Evolutionary conservation across 1,139 yeast species (phyloP).

Genomic region (Yamadazyma jaroonii): DNA sequence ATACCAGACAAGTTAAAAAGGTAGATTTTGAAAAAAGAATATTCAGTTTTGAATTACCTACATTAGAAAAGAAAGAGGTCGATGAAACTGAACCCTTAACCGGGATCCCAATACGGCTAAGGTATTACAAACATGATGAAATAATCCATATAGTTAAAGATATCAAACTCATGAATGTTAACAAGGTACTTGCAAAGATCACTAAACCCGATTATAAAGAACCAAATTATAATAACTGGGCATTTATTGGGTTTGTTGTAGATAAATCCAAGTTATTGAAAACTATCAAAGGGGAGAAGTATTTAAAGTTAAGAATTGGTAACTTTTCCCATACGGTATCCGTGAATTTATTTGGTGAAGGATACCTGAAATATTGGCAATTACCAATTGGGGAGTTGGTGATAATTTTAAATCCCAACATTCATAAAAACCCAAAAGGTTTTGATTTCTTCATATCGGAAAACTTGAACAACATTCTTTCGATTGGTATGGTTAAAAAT

Average conservation of each 20-base stretch:
- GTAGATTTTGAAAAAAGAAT: constrained; percentile 21
- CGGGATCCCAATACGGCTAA: constrained; percentile 7
- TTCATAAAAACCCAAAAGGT: constrained; percentile 25
- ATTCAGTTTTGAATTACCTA: constrained; percentile 19
- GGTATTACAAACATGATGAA: constrained; percentile 9
- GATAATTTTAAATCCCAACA: constrained; percentile 71
- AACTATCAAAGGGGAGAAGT: constrained; percentile 41
- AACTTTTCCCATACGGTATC: constrained; percentile 60
- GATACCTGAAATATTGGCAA: constrained; percentile 71
- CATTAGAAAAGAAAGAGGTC: constrained; percentile 10
- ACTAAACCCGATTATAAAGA: constrained; percentile 65
- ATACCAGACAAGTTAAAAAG: constrained; percentile 7
- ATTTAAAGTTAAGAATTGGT: constrained; percentile 61
- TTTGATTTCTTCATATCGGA: constrained; percentile 62
- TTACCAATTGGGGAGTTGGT: constrained; percentile 71
- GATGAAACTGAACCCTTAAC: constrained; percentile 21
- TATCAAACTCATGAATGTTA: constrained; percentile 43
- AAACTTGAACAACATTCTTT: constrained; percentile 53
- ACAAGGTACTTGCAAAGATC: constrained; percentile 51
- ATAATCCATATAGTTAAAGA: constrained; percentile 33
- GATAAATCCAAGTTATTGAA: constrained; percentile 51
- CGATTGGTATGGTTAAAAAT: constrained; percentile 70
- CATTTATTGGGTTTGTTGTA: constrained; percentile 65
- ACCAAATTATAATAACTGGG: constrained; percentile 75
- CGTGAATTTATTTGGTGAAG: constrained; percentile 62